Percentiles rank a stretch among this genome's conserved stretches.
These are phyloP conservation scores for Fraxinus americana DNA, from an alignment of 257 asterid species.

Conservation along the genomic window DNA sequence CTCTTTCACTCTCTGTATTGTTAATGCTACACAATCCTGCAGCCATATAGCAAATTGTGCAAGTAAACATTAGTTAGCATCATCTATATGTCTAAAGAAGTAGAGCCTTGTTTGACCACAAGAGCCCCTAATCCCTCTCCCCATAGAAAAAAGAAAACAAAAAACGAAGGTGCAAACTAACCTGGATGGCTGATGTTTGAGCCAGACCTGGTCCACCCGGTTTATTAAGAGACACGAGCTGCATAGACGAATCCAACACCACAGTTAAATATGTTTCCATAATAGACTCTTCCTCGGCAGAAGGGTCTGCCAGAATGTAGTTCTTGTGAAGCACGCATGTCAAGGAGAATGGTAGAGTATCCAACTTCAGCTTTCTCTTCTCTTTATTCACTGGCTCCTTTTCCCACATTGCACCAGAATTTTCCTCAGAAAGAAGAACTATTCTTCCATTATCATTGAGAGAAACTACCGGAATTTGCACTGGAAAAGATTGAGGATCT, in stretches of 20 bases:
- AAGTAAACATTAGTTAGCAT: constrained; percentile 10
- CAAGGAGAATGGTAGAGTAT: constrained; percentile 58
- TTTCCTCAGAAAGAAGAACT: constrained; percentile 63
- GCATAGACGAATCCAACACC: constrained; percentile 73
- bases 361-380: constrained; percentile 73
- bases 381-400: constrained; percentile 74
- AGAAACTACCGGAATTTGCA: constrained; percentile 80
- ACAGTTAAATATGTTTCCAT: constrained; percentile 85
- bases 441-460: constrained; percentile 82
- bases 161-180: constrained; percentile 29
- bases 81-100: background rate
- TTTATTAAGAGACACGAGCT: constrained; percentile 77
- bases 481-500: constrained; percentile 49
- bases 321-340: constrained; percentile 87
- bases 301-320: constrained; percentile 92
- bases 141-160: background rate
- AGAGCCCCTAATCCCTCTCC: background rate
- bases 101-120: background rate
- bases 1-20: constrained; percentile 67
- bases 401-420: constrained; percentile 44
- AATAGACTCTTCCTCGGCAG: constrained; percentile 91
- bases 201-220: constrained; percentile 94
- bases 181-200: constrained; percentile 69
- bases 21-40: constrained; percentile 72
- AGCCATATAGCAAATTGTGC: constrained; percentile 15